Base-by-base conservation (phyloP, 2,329 filamentous ascomycete species). In the Botryotinia narcissicola region DNA sequence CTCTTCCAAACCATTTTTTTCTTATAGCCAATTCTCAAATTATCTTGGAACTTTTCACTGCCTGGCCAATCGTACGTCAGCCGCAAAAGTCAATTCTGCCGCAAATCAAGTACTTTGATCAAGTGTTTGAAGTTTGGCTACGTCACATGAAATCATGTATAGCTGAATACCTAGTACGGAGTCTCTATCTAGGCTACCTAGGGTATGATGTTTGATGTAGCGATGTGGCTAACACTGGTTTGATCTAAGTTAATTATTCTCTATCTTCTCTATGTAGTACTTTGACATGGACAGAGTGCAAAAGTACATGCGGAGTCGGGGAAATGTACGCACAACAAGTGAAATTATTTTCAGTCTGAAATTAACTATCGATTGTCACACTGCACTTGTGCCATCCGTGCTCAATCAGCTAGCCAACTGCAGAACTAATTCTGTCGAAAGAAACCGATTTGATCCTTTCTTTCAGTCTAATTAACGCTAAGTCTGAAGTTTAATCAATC, bases 61-160 rank as follows among this genome's bases (percentile, higher is more conserved):
- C n/a, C 25, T 29, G 22, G 48, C 22, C 10, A 51, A 8, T 51
- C 14, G 29, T 46, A 37, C 29, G 29, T 48, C 29, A 48, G 63
- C 42, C 10, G 16, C 51, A 18, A 66, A 66, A 48, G 29, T 25
- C 46, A 48, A 48, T 48, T 66, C 44, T 66, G 44, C 10, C 32
- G 63, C 22, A 57, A 57, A 57, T 29, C n/a, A 66, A 66, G 42
- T 48, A 32, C 63, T 48, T 64, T 57, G 51, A 57, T 48, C 44
- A 48, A 66, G 42, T 16, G 44, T 37, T 35, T 48, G 29, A 22
- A n/a, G n/a, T 66, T n/a, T 54, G 25, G 48, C 48, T 66, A 40
- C 25, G 44, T 44, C 42, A 61, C 22, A 48, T 66, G 10, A 9
- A 35, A 48, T 25, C 29, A 48, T 48, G 6, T 37, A 29, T 18